These are phyloP conservation scores for Vitis labrusca DNA, from an alignment of 164 flowering plant species.

Conservation along the genomic window DNA sequence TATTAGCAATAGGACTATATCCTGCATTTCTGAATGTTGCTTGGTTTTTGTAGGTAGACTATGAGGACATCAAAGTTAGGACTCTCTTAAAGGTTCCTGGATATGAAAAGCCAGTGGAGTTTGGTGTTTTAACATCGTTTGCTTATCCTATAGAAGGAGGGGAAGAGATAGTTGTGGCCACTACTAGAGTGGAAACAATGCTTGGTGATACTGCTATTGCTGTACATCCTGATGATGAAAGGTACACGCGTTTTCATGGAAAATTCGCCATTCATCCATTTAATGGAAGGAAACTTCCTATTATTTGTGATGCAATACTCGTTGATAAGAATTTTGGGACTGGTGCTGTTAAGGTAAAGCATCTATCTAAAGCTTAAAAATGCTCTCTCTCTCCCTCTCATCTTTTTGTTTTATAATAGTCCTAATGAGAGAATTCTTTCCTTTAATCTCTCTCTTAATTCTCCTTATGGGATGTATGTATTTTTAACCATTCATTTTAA, in stretches of 20 bases:
- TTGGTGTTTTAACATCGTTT: constrained; percentile 94
- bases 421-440: no score
- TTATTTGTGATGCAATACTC: constrained; percentile 77
- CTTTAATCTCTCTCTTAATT: background rate
- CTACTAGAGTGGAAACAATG: constrained; percentile 98
- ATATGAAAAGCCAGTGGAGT: constrained; percentile 73
- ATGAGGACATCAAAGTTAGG: constrained; percentile 75
- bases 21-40: constrained; percentile 10
- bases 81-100: constrained; percentile 82
- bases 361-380: background rate
- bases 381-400: background rate
- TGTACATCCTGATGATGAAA: constrained; percentile 78
- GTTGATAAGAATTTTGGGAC: constrained; percentile 93
- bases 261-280: constrained; percentile 92
- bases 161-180: constrained; percentile 90
- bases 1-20: background rate
- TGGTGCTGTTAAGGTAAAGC: constrained; percentile 90
- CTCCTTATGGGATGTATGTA: background rate
- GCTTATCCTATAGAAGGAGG: constrained; percentile 89
- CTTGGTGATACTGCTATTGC: constrained; percentile 98
- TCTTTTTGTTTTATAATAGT: no score
- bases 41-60: constrained; percentile 66
- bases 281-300: constrained; percentile 84
- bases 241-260: constrained; percentile 79
- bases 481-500: background rate